These are phyloP conservation scores for Aspergillus candidus DNA, from an alignment of 2,329 filamentous ascomycete genomes.

Conservation along the genomic window DNA sequence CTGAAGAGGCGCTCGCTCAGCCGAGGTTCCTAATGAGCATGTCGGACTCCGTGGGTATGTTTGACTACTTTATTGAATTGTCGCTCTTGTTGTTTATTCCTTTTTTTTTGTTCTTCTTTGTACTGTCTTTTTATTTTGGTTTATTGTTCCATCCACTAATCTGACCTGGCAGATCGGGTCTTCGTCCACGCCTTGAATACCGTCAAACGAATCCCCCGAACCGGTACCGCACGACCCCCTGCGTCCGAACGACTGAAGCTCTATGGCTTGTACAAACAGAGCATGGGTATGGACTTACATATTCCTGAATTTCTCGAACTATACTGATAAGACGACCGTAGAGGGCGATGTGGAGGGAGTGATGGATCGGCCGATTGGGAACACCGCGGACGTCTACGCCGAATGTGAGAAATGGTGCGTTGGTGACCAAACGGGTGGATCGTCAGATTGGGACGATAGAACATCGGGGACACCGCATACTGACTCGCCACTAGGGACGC, in stretches of 20 bases:
- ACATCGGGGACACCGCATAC: background rate
- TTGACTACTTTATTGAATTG: background rate
- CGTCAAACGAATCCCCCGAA: constrained; percentile 94
- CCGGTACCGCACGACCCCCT: constrained; percentile 82
- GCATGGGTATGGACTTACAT: constrained; percentile 60
- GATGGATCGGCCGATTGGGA: constrained; percentile 69
- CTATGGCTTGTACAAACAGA: constrained; percentile 98
- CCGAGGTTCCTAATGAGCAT: constrained; percentile 24
- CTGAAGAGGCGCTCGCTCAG: constrained; percentile 27
- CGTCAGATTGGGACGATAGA: background rate
- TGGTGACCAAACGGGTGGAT: too few relatives aligned
- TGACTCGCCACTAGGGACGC: constrained; percentile 60
- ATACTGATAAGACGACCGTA: constrained; percentile 20
- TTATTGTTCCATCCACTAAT: background rate
- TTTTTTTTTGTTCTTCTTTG: too few relatives aligned
- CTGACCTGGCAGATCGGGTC: constrained; percentile 68
- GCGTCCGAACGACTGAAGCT: constrained; percentile 78
- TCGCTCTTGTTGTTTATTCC: too few relatives aligned
- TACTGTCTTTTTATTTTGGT: background rate
- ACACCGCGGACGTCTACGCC: constrained; percentile 45
- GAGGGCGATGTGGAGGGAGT: constrained; percentile 94
- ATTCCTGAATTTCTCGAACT: background rate
- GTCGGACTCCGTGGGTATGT: constrained; percentile 45
- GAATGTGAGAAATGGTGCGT: constrained; percentile 61
- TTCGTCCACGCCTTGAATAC: constrained; percentile 99